These are phyloP conservation scores for Cladosporium sp. DNA, from an alignment of 2,329 filamentous ascomycete genomes.

Conservation along the genomic window DNA sequence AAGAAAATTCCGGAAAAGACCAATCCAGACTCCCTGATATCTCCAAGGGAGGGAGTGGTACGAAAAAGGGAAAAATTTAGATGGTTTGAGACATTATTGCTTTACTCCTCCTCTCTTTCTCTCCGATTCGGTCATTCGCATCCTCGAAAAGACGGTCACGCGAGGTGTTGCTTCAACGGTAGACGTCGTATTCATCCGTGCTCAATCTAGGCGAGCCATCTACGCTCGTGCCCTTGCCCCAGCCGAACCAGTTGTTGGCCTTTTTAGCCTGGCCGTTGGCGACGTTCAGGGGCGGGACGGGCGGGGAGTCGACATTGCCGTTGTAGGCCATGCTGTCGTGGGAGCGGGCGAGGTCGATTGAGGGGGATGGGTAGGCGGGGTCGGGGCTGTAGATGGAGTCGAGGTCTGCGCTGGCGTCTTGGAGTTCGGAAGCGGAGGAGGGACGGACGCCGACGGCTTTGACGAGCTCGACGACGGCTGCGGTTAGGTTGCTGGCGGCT, in stretches of 20 bases:
- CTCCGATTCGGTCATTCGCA: too few species aligned
- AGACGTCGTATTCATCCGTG: too few species aligned
- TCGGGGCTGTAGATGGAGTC: slow-evolving; percentile 21
- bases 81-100: too few species aligned
- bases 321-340: not conserved
- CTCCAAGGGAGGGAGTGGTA: too few species aligned
- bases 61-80: too few species aligned
- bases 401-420: slow-evolving; percentile 21
- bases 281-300: slow-evolving; percentile 5
- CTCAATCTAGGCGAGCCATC: slow-evolving; percentile 3
- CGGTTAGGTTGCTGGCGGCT: slow-evolving; percentile 82
- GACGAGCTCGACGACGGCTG: slow-evolving; percentile 79
- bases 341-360: not conserved
- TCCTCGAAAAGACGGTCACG: too few species aligned
- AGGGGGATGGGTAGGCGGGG: slow-evolving; percentile 1
- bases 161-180: too few species aligned
- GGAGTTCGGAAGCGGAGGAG: slow-evolving; percentile 20
- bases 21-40: too few species aligned
- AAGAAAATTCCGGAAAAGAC: too few species aligned
- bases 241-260: slow-evolving; percentile 16
- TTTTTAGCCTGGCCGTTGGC: slow-evolving; percentile 10
- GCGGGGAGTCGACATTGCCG: not conserved
- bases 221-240: slow-evolving; percentile 11
- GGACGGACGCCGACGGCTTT: slow-evolving; percentile 73
- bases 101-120: too few species aligned